Conservation (phyloP, 2,329 filamentous ascomycete species). For the Alternaria consortialis region DNA sequence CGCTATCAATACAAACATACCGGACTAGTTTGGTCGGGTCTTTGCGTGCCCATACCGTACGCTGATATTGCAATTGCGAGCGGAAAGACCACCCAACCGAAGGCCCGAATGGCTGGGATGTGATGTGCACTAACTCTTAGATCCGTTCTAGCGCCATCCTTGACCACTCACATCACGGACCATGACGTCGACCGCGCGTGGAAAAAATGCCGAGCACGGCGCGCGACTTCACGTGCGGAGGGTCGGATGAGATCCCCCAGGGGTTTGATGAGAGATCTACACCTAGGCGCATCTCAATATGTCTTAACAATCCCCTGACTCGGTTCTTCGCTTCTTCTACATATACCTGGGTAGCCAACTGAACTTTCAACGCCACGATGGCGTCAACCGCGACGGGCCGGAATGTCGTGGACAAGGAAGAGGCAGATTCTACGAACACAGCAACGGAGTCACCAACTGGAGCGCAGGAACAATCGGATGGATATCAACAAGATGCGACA, state of each 20-base stretch:
- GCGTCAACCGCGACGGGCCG: constrained; percentile 19
- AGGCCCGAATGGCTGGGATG: neutral
- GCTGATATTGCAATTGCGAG: neutral
- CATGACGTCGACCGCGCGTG: constrained; percentile 20
- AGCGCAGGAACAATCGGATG: constrained; percentile 16
- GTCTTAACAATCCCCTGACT: neutral
- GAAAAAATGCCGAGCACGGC: constrained; percentile 2
- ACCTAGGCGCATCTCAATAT: neutral
- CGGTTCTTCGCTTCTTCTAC: neutral
- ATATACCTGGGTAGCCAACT: constrained; percentile 1
- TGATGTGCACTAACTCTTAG: constrained; percentile 12
- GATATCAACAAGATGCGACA: constrained; percentile 28
- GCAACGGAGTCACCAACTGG: constrained; percentile 18
- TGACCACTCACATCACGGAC: constrained; percentile 4
- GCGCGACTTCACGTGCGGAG: neutral
- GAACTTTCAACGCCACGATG: constrained; percentile 13
- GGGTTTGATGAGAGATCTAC: neutral
- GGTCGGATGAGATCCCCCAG: neutral
- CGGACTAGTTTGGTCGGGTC: neutral
- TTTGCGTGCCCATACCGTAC: neutral
- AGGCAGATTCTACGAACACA: constrained; percentile 18
- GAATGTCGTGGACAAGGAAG: constrained; percentile 19
- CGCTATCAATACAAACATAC: neutral
- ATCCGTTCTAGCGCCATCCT: constrained; percentile 8
- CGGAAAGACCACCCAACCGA: neutral